phyloP scores from a whole-genome alignment of 176 grass and related monocot genomes.

The Poa pratensis region DNA sequence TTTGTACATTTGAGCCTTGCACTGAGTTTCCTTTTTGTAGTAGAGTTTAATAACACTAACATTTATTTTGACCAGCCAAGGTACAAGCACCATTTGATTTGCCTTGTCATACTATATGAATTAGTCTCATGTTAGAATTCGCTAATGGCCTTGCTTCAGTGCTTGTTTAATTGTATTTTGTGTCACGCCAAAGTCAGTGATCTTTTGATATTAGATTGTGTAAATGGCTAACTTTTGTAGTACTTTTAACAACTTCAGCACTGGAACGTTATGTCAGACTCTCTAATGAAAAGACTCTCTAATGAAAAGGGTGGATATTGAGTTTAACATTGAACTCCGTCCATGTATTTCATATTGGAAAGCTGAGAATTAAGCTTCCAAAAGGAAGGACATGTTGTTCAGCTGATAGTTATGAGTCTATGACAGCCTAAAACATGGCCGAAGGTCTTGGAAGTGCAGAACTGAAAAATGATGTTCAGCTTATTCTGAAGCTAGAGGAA shows the following conservation, averaged over 20 bases:
- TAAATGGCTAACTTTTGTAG: constrained; percentile 39
- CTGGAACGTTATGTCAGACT: constrained; percentile 75
- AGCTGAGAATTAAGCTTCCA: constrained; percentile 73
- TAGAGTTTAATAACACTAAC: constrained; percentile 15
- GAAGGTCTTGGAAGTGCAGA: too few species aligned
- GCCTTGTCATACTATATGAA: constrained; percentile 25
- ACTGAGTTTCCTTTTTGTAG: background rate
- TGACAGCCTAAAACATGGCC: too few species aligned
- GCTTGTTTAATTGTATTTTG: background rate
- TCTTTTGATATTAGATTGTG: constrained; percentile 28
- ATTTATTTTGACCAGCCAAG: background rate
- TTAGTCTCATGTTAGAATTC: background rate
- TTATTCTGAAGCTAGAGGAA: too few species aligned
- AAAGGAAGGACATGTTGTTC: too few species aligned
- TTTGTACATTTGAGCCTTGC: constrained; percentile 8
- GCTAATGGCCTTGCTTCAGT: background rate
- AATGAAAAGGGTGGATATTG: constrained; percentile 66
- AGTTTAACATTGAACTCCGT: constrained; percentile 82
- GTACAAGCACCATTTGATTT: constrained; percentile 20
- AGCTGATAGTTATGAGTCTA: too few species aligned
- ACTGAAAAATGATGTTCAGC: too few species aligned
- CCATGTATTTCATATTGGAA: constrained; percentile 89
- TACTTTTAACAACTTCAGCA: constrained; percentile 80
- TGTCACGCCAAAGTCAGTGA: background rate
- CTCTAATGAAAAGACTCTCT: too few species aligned